Percentiles rank a stretch among this genome's conserved stretches.
Evolutionary conservation across 345 rosid species (phyloP).

Genomic region (Aegle marmelos): DNA sequence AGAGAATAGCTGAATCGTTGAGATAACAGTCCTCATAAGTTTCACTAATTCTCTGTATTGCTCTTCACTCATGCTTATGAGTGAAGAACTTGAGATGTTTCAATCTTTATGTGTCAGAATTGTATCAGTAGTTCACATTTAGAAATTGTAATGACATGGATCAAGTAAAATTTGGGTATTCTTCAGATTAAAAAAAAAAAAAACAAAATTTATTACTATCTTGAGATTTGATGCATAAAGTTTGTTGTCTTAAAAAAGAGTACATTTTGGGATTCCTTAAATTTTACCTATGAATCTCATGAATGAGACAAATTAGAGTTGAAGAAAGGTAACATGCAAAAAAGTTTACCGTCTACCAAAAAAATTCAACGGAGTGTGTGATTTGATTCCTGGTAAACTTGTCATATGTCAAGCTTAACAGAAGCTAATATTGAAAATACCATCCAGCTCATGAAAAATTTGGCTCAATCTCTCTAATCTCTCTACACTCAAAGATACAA

Average conservation of each 20-base stretch:
- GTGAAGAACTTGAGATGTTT: no score
- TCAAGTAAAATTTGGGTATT: not conserved
- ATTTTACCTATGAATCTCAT: not conserved
- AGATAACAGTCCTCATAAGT: slow-evolving; percentile 11
- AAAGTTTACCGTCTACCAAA: no score
- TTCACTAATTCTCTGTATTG: not conserved
- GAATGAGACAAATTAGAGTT: no score
- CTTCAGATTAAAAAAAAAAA: not conserved
- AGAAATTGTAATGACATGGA: not conserved
- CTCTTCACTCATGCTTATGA: not conserved
- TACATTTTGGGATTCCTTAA: not conserved
- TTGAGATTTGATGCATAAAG: not conserved
- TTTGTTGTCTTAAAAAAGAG: not conserved
- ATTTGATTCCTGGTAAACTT: no score
- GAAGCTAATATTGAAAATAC: no score
- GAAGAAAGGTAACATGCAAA: no score
- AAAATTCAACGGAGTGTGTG: no score
- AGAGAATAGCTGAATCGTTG: slow-evolving; percentile 40
- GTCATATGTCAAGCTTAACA: no score
- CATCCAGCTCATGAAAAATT: no score
- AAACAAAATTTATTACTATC: not conserved
- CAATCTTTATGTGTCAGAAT: not conserved
- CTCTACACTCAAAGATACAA: no score
- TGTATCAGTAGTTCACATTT: not conserved
- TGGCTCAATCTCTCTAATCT: no score